These are phyloP conservation scores for Obelidium mucronatum DNA, from an alignment of 192 early-diverging fungal species.

Conservation along the genomic window DNA sequence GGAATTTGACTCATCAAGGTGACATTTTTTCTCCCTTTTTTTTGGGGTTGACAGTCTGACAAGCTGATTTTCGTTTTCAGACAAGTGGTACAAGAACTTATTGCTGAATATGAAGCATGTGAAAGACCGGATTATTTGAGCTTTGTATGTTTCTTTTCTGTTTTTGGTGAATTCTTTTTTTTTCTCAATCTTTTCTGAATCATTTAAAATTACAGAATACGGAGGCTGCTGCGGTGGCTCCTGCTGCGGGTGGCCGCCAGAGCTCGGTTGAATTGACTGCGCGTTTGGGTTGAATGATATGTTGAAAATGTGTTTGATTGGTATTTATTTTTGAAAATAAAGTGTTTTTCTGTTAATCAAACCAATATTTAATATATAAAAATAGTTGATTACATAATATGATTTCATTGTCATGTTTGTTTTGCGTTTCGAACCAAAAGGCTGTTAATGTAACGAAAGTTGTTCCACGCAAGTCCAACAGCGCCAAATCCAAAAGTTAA, in stretches of 20 bases:
- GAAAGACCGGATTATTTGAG: constrained; percentile 85
- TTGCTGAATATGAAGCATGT: constrained; percentile 94
- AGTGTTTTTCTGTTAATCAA: too few species aligned
- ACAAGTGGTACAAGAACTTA: constrained; percentile 88
- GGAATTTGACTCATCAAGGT: constrained; percentile 90
- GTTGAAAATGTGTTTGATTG: too few species aligned
- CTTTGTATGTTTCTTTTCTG: constrained; percentile 45
- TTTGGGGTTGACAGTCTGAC: too few species aligned
- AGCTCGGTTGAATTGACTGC: constrained; percentile 1
- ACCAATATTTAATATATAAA: too few species aligned
- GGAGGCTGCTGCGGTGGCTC: constrained; percentile 7
- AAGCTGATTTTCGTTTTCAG: constrained; percentile 43
- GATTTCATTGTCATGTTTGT: too few species aligned
- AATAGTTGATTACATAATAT: too few species aligned
- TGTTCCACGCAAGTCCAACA: constrained; percentile 27
- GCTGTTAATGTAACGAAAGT: constrained; percentile 22
- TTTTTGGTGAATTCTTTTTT: constrained; percentile 14
- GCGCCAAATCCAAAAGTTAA: constrained; percentile 33
- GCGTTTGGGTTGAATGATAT: too few species aligned
- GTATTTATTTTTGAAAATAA: too few species aligned
- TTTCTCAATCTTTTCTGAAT: background rate
- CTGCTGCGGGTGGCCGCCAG: background rate
- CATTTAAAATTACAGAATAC: constrained; percentile 1
- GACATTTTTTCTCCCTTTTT: constrained; percentile 5
- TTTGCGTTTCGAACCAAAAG: constrained; percentile 18